Percentiles rank a stretch among this genome's conserved stretches.
Conservation (phyloP, 1,284 basidiomycete genomes). For the Leccinum griseonigrum region DNA sequence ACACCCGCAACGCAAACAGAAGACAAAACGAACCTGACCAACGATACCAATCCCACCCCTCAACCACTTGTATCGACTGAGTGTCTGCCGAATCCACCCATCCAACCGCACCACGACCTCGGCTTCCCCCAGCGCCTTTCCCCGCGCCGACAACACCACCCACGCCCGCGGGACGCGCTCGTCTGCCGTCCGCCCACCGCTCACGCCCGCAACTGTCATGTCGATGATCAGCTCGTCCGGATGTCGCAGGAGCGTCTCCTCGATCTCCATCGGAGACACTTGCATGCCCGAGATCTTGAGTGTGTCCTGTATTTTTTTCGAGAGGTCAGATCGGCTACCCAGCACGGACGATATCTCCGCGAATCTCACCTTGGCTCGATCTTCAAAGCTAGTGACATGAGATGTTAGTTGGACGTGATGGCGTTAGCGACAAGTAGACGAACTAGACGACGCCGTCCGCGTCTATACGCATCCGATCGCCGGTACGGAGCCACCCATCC, state of each 20-base stretch:
- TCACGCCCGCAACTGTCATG: conserved; percentile 66
- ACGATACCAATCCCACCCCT: conserved; percentile 68
- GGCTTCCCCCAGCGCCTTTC: conserved; percentile 44
- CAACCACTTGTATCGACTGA: conserved; percentile 72
- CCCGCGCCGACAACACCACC: conserved; percentile 60
- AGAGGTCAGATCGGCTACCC: conserved; percentile 6
- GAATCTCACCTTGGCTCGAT: conserved; percentile 27
- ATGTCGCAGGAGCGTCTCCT: conserved; percentile 56
- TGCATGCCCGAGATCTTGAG: conserved; percentile 73
- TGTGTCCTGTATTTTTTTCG: conserved; percentile 47
- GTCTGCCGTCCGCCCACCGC: conserved; percentile 61
- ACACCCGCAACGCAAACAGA: neutral
- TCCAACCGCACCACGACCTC: conserved; percentile 49
- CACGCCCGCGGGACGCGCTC: conserved; percentile 73
- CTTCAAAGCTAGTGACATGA: conserved; percentile 21
- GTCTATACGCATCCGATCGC: conserved; percentile 64
- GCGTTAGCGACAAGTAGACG: conserved; percentile 20
- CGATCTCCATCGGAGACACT: conserved; percentile 74
- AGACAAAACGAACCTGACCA: conserved; percentile 43
- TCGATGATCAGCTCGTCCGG: conserved; percentile 59
- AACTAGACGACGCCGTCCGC: conserved; percentile 63
- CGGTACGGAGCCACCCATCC: conserved; percentile 69
- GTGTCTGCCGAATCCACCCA: conserved; percentile 53
- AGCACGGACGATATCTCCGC: neutral
- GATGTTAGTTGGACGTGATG: neutral